Conservation (phyloP, 495 filamentous ascomycete species). For the Poronia punctata region DNA sequence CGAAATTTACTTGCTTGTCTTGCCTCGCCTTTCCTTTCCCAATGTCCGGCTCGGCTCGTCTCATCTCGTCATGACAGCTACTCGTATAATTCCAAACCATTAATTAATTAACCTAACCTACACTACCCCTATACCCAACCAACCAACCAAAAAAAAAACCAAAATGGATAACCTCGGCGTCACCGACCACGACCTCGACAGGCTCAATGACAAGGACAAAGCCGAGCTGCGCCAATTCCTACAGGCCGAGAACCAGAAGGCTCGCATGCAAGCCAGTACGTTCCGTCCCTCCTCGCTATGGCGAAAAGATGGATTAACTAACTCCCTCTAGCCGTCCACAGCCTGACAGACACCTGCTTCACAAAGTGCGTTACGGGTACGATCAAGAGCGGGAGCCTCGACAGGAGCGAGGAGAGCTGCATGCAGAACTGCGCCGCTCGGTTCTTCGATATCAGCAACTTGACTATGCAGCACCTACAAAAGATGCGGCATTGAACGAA, state of each 20-base stretch:
- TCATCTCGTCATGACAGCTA: neutral
- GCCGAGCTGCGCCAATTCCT: constrained; percentile 79
- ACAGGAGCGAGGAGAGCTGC: constrained; percentile 70
- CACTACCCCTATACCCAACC: neutral
- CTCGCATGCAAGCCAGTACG: constrained; percentile 71
- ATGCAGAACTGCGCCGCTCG: constrained; percentile 87
- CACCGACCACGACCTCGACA: constrained; percentile 47
- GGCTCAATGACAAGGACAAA: constrained; percentile 75
- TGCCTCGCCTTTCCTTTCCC: no score
- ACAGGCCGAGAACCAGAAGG: constrained; percentile 71
- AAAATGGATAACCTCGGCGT: constrained; percentile 34
- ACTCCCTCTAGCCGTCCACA: constrained; percentile 40
- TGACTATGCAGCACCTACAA: constrained; percentile 75
- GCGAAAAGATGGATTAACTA: neutral
- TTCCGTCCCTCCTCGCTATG: constrained; percentile 15
- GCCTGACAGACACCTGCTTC: constrained; percentile 83
- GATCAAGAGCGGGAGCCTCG: constrained; percentile 59
- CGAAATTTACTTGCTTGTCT: constrained; percentile 1
- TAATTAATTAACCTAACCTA: neutral
- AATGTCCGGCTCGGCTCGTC: no score
- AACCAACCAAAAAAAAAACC: neutral
- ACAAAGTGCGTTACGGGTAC: constrained; percentile 73
- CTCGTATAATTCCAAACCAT: neutral
- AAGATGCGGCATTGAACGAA: constrained; percentile 23
- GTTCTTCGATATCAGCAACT: constrained; percentile 80